These are phyloP conservation scores for Paraurostyla sp. DNA, from an alignment of 73 alveolate genomes.

Conservation along the genomic window DNA sequence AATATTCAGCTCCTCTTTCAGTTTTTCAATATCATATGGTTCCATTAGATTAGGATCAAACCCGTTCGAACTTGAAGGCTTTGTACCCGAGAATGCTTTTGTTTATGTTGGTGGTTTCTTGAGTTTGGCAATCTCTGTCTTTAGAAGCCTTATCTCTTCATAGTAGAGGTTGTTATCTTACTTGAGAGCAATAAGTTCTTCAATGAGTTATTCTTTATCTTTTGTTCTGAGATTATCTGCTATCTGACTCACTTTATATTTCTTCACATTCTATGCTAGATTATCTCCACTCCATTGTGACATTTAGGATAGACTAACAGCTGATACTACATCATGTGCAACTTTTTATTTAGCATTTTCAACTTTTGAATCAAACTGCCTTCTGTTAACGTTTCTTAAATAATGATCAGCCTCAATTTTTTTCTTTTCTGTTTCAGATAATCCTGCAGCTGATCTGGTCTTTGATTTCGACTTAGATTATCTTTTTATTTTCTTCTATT, in stretches of 20 bases:
- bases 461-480: neutral
- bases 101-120: neutral
- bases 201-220: conserved; percentile 10
- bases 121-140: conserved; percentile 28
- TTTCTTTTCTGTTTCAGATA: conserved; percentile 28
- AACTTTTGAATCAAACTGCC: neutral
- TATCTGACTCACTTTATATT: neutral
- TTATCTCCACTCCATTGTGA: conserved; percentile 22
- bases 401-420: conserved; percentile 21
- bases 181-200: neutral
- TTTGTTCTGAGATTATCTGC: conserved; percentile 28
- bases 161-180: neutral
- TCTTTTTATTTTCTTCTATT: neutral
- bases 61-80: neutral
- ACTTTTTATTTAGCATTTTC: neutral
- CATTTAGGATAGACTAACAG: conserved; percentile 12
- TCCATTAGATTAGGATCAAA: conserved; percentile 46
- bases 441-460: neutral
- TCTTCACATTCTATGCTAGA: neutral
- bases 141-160: conserved; percentile 25
- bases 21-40: conserved; percentile 26
- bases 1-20: conserved; percentile 22
- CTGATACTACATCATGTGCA: conserved; percentile 8
- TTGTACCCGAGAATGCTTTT: neutral
- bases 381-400: neutral